A percentile compares a stretch with the other conserved stretches of the same genome.
Conservation (phyloP, 2,329 filamentous ascomycete genomes). For the Blastomyces gilchristii region DNA sequence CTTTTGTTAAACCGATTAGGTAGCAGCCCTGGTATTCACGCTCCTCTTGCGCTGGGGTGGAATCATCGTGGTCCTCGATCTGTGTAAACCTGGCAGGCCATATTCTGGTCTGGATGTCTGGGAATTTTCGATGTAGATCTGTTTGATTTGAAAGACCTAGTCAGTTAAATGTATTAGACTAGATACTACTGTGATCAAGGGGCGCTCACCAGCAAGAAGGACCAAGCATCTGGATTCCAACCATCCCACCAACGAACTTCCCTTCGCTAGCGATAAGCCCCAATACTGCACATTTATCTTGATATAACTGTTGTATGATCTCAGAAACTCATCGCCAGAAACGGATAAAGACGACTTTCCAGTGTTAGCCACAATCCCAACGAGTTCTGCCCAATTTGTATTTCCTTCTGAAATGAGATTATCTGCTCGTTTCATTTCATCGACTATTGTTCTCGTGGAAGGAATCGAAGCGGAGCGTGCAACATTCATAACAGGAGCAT, state of each 20-base stretch:
- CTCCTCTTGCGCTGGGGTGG: conserved; percentile 11
- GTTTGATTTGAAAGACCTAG: neutral
- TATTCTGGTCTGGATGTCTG: conserved; percentile 45
- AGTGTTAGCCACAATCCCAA: conserved; percentile 21
- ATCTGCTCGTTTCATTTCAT: conserved; percentile 43
- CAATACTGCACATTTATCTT: conserved; percentile 57
- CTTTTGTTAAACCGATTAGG: conserved; percentile 45
- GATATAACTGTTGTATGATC: conserved; percentile 45
- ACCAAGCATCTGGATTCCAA: conserved; percentile 51
- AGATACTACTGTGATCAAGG: neutral
- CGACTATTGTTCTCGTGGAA: conserved; percentile 42
- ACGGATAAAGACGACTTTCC: neutral
- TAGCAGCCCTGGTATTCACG: conserved; percentile 52
- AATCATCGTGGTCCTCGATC: conserved; percentile 17
- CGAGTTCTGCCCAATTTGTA: conserved; percentile 38
- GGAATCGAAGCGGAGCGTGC: conserved; percentile 45
- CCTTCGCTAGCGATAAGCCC: conserved; percentile 47
- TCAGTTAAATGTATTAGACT: conserved; percentile 5
- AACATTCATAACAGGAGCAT: conserved; percentile 52
- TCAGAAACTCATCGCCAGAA: conserved; percentile 42
- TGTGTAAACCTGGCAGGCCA: conserved; percentile 54
- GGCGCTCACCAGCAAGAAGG: conserved; percentile 47
- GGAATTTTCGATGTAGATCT: conserved; percentile 48
- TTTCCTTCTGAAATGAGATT: conserved; percentile 28
- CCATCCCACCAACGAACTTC: conserved; percentile 51